A percentile compares a stretch with the other conserved stretches of the same genome.
phyloP scores from a whole-genome alignment of 2,329 filamentous ascomycete genomes.

The Aspergillus alliaceus region DNA sequence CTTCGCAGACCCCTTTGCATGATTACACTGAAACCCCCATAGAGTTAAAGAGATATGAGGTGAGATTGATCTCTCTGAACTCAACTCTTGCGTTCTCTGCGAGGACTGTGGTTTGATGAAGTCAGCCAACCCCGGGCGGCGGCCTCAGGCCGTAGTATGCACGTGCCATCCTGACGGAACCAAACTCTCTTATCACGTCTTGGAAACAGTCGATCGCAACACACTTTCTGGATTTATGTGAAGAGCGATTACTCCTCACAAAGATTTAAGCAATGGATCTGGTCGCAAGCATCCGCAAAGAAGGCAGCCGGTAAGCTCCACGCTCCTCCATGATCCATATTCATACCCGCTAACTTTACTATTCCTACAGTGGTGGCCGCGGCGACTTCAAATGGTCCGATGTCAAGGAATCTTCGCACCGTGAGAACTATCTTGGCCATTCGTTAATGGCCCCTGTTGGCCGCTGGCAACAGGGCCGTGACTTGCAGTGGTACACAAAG shows the following conservation, averaged over 20 bases:
- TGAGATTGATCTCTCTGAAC: neutral
- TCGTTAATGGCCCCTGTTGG: conserved; percentile 89
- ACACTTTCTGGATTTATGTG: neutral
- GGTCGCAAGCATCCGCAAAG: conserved; percentile 88
- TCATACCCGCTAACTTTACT: conserved; percentile 8
- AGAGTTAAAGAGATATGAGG: neutral
- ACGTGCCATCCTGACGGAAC: conserved; percentile 15
- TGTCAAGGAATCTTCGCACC: conserved; percentile 80
- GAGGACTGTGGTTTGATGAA: conserved; percentile 15
- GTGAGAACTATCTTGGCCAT: conserved; percentile 89
- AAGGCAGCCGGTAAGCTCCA: conserved; percentile 64
- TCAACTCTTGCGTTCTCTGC: neutral
- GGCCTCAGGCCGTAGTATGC: conserved; percentile 19
- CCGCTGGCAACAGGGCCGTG: conserved; percentile 81
- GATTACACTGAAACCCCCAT: conserved; percentile 5
- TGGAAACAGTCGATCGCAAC: neutral
- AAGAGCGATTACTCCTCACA: too few relatives aligned
- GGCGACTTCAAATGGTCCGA: conserved; percentile 97
- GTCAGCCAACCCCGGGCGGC: conserved; percentile 12
- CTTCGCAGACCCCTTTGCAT: conserved; percentile 4
- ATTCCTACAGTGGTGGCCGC: conserved; percentile 65
- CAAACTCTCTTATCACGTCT: conserved; percentile 1
- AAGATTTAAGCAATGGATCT: conserved; percentile 98
- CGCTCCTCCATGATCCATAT: neutral
- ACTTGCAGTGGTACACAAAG: conserved; percentile 66